Evolutionary conservation across 306 rosid species (phyloP).

Genomic region (Sindora glabra): DNA sequence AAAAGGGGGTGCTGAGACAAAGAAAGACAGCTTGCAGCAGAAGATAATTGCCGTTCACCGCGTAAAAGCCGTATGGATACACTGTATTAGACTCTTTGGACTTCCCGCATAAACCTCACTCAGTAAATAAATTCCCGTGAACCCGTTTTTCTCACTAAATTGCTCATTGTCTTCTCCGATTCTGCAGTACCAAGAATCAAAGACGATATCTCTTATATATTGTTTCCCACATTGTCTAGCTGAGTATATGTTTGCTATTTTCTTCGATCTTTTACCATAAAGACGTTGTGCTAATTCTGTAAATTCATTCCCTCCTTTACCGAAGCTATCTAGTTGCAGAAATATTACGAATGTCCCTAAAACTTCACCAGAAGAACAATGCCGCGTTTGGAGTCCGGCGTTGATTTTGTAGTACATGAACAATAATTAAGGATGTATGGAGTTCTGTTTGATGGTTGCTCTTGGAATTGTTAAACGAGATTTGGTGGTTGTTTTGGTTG

Average conservation of each 20-base stretch:
- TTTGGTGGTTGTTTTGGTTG: background rate
- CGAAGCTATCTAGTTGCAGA: background rate
- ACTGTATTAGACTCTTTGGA: background rate
- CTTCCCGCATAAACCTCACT: conserved; percentile 11
- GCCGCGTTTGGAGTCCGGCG: conserved; percentile 26
- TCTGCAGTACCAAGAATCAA: background rate
- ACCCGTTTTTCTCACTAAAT: background rate
- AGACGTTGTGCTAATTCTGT: background rate
- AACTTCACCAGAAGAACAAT: background rate
- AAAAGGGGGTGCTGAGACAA: background rate
- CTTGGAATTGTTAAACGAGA: conserved; percentile 26
- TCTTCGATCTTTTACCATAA: background rate
- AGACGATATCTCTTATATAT: background rate
- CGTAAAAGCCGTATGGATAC: background rate
- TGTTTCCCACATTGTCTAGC: background rate
- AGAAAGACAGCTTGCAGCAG: background rate
- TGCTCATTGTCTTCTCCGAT: background rate
- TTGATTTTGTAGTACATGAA: too few species aligned
- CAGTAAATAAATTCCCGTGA: background rate
- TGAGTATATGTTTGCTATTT: background rate
- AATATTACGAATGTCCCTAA: background rate
- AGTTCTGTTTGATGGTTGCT: background rate
- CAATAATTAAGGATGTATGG: too few species aligned
- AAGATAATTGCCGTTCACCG: background rate
- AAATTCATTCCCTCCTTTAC: background rate